Conservation (phyloP, 2,329 filamentous ascomycete species). For the Fusarium sp. region DNA sequence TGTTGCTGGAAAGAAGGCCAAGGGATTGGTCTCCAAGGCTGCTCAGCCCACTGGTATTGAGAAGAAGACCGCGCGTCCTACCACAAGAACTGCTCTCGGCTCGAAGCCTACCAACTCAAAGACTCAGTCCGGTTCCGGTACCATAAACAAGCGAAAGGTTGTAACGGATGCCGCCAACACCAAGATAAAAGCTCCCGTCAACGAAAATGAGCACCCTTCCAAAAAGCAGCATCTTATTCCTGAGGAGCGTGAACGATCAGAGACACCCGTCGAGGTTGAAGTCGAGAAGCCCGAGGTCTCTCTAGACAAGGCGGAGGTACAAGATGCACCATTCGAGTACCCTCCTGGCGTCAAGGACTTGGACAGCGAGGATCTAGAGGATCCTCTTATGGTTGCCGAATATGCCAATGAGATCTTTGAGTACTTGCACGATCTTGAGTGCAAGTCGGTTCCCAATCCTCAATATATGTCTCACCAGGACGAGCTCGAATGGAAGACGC, state of each 20-base stretch:
- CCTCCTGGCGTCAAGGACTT: conserved; percentile 65
- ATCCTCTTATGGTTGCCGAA: conserved; percentile 97
- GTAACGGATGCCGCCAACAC: conserved; percentile 60
- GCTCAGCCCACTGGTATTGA: conserved; percentile 79
- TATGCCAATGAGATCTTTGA: conserved; percentile 98
- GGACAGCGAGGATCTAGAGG: conserved; percentile 87
- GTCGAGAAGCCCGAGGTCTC: conserved; percentile 9
- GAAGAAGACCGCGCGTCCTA: conserved; percentile 73
- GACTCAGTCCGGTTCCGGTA: conserved; percentile 76
- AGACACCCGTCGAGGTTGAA: conserved; percentile 48
- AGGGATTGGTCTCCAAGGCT: conserved; percentile 80
- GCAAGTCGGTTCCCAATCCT: conserved; percentile 81
- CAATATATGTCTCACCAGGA: conserved; percentile 96
- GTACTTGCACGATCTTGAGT: conserved; percentile 88
- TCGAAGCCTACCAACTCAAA: conserved; percentile 76
- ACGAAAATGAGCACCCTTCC: conserved; percentile 73
- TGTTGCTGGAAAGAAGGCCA: conserved; percentile 78
- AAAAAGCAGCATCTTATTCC: conserved; percentile 66
- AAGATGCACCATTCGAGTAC: conserved; percentile 18
- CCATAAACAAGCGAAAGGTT: conserved; percentile 76
- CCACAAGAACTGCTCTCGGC: conserved; percentile 69
- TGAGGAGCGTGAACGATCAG: conserved; percentile 44
- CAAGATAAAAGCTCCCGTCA: conserved; percentile 64
- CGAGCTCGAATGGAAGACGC: conserved; percentile 98
- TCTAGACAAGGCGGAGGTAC: conserved; percentile 23